A percentile compares a stretch with the other conserved stretches of the same genome.
These are phyloP conservation scores for Stylosanthes scabra DNA, from an alignment of 331 rosid genomes.

Conservation along the genomic window DNA sequence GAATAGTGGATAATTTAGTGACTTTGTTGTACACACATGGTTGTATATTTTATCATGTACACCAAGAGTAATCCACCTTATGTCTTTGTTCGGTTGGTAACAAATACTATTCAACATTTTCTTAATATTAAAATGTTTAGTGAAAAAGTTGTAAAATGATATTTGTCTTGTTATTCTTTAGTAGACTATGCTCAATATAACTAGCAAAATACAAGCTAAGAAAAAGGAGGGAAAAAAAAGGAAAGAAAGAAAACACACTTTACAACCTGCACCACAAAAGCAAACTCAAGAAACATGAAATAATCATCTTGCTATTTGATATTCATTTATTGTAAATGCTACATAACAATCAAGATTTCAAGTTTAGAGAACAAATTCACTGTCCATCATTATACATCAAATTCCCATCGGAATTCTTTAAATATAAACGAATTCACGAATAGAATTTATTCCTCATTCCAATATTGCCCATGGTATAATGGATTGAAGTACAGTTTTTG, in stretches of 20 bases:
- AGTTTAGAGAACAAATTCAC: constrained; percentile 24
- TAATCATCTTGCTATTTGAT: neutral
- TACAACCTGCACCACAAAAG: neutral
- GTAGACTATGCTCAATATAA: neutral
- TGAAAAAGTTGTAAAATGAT: too few relatives aligned
- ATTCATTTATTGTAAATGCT: constrained; percentile 11
- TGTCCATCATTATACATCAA: constrained; percentile 26
- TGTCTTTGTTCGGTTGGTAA: too few relatives aligned
- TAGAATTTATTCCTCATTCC: constrained; percentile 35
- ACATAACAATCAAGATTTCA: constrained; percentile 21
- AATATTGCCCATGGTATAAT: constrained; percentile 29
- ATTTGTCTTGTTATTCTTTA: too few relatives aligned
- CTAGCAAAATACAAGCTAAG: neutral
- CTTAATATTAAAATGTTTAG: too few relatives aligned
- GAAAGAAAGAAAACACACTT: neutral
- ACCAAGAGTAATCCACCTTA: too few relatives aligned
- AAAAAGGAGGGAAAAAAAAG: neutral
- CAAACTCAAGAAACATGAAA: neutral
- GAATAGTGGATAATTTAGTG: too few relatives aligned
- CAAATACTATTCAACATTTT: too few relatives aligned
- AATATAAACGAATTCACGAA: constrained; percentile 5
- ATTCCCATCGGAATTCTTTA: constrained; percentile 7
- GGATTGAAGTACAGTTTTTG: constrained; percentile 3
- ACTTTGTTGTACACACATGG: too few relatives aligned
- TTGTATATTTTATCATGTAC: too few relatives aligned